These are phyloP conservation scores for Erucastrum elatum DNA, from an alignment of 345 rosid species.

Conservation along the genomic window DNA sequence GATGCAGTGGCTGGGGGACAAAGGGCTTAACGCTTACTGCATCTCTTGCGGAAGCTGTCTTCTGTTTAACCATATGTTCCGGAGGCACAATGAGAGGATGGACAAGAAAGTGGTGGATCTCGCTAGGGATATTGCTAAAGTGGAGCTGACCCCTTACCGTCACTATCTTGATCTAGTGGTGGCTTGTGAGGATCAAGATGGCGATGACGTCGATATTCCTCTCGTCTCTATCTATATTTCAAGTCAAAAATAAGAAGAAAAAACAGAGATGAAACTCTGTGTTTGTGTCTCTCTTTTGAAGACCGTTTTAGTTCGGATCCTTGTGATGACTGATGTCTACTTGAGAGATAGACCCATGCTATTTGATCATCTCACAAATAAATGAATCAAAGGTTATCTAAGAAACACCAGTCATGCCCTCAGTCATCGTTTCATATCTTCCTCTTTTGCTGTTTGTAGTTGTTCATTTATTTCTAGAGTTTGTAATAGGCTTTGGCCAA, in stretches of 20 bases:
- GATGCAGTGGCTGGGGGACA: neutral
- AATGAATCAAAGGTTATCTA: no score
- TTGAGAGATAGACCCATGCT: neutral
- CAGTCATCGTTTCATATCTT: no score
- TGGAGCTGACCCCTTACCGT: constrained; percentile 65
- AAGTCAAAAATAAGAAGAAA: neutral
- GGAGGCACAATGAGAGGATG: constrained; percentile 64
- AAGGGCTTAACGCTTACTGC: neutral
- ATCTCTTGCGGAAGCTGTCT: neutral
- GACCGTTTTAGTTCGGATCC: neutral
- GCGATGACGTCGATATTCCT: constrained; percentile 62
- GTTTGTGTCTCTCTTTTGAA: neutral
- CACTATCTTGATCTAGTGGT: constrained; percentile 73
- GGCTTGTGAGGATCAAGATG: constrained; percentile 87
- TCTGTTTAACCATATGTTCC: neutral
- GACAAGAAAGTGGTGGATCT: constrained; percentile 82
- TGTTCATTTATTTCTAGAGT: no score
- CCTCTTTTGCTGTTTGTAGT: no score
- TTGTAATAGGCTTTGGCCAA: no score
- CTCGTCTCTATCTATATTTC: neutral
- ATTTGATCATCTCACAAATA: neutral
- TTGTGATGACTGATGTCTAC: neutral
- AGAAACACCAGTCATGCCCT: no score
- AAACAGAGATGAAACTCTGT: neutral
- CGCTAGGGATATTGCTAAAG: constrained; percentile 76